Evolutionary conservation across 176 grass and related monocot genomes (phyloP), one percentile per base, ranked within the genome.

Genomic region (Raddia guianensis): DNA sequence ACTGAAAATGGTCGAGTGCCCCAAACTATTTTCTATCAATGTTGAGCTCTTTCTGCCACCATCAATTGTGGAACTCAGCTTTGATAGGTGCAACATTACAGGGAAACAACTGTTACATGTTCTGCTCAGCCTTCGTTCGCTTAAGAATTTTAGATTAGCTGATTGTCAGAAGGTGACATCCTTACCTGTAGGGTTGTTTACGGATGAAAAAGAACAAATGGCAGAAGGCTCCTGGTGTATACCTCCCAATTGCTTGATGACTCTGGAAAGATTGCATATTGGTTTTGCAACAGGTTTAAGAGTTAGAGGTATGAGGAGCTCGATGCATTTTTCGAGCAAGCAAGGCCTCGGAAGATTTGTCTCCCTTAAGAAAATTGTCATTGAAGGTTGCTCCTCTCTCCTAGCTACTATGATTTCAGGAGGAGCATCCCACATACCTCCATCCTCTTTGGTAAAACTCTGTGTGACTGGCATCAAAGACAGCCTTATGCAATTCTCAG

Each of bases 171-270:
- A 52, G 10, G 10, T 79, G 8, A 68, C 34, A 6, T 19, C 77
- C 18, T 79, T 79, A 44, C 47, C 77, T 62, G 49, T 49, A 49
- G 6, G 10, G 58, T 63, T 63, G 77, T 62, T 63, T 49, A 49
- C 6, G 10, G 58, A 77, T 63, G 77, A 79, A 61, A 5, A 32
- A 18, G 48, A 7, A 12, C 12, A 42, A 45, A 32, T 14, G n/a
- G 6, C 16, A 61, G 73, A 76, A 68, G 63, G 10, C 10, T 55
- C 11, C 0, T 79, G 77, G 63, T 7, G 4, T 1, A 68, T 79
- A 10, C 10, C 77, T 68, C n/a, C 47, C 14, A 65, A 51, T 14
- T 43, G 63, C 0, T 16, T 52, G 6, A 5, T 0, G 18, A 20
- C 5, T 43, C n/a, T 79, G 10, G 1, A 67, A 19, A 67, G 34